These are phyloP conservation scores for Penicillium malachiteum DNA, from an alignment of 495 filamentous ascomycete species.

Conservation along the genomic window DNA sequence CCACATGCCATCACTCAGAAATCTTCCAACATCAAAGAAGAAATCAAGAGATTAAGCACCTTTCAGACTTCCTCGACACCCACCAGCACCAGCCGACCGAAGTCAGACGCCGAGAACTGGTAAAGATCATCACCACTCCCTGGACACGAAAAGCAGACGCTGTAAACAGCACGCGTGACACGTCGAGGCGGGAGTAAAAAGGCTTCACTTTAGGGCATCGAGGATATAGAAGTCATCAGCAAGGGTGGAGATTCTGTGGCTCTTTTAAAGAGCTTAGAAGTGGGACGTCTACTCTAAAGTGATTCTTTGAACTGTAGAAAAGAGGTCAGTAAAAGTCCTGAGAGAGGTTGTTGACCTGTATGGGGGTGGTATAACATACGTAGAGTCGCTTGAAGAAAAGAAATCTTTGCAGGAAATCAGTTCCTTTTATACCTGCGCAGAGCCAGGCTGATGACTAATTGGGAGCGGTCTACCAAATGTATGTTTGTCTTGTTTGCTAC, in stretches of 20 bases:
- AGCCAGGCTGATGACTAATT: no score
- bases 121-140: slow-evolving; percentile 74
- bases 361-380: slow-evolving; percentile 51
- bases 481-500: slow-evolving; percentile 1
- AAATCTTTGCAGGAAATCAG: slow-evolving; percentile 18
- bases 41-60: slow-evolving; percentile 36
- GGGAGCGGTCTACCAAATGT: no score
- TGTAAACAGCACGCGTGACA: slow-evolving; percentile 28
- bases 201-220: slow-evolving; percentile 71
- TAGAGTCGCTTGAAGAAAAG: slow-evolving; percentile 62
- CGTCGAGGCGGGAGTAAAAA: slow-evolving; percentile 57
- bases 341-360: background rate
- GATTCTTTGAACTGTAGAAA: slow-evolving; percentile 71
- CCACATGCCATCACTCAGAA: background rate
- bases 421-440: background rate
- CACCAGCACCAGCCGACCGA: slow-evolving; percentile 64
- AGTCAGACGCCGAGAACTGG: slow-evolving; percentile 58
- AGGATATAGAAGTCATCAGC: slow-evolving; percentile 68
- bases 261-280: slow-evolving; percentile 76
- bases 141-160: slow-evolving; percentile 43
- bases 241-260: slow-evolving; percentile 75
- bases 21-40: slow-evolving; percentile 2
- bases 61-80: slow-evolving; percentile 72
- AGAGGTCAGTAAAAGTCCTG: slow-evolving; percentile 28
- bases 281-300: slow-evolving; percentile 85